Evolutionary conservation across 306 rosid species (phyloP), one percentile per base, ranked within the genome.

Genomic region (Aeschynomene evenia): DNA sequence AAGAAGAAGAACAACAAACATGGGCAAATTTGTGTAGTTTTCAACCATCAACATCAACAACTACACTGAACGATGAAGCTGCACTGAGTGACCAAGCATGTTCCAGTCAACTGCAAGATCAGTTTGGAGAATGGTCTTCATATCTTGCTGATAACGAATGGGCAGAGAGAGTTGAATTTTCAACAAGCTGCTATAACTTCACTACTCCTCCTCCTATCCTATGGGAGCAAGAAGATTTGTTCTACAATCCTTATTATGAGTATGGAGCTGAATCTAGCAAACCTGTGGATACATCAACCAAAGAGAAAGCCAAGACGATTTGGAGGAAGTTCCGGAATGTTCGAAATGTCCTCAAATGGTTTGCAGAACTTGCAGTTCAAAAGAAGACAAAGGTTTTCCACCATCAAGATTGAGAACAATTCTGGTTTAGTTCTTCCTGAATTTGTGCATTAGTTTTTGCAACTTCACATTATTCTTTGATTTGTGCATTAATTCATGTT

Each of bases 261-360:
- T 45, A 45, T 21, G 72, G 48, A 20, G 74, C 77, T 20, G 75
- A 70, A 57, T 9, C 2, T 59, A 40, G 49, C 45, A 22, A 59
- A 12, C 20, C 36, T 45, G 10, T 14, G 45, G 18, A 60, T 56
- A 33, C 7, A 21, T 2, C 64, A 20, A 42, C 63, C 58, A 53
- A 20, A 21, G 60, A 78, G 56, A 80, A 64, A 23, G 42, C 52
- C 64, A 88, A 71, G 68, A 84, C 65, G 14, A n/a, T 72, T 13
- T 79, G 87, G 85, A 45, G 61, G 4, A 81, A 70, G 77, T 43
- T 82, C 39, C 69, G 75, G 33, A 71, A 8, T 9, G 66, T 65
- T 49, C 71, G 73, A 31, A 71, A 12, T 12, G 72, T 63, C 15
- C 11, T 86, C 29, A 84, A 70, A 63, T 52, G 65, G 72, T 15